A percentile compares a stretch with the other conserved stretches of the same genome.
Conservation (phyloP, 2,329 filamentous ascomycete genomes). For the Cladosporium phlei region DNA sequence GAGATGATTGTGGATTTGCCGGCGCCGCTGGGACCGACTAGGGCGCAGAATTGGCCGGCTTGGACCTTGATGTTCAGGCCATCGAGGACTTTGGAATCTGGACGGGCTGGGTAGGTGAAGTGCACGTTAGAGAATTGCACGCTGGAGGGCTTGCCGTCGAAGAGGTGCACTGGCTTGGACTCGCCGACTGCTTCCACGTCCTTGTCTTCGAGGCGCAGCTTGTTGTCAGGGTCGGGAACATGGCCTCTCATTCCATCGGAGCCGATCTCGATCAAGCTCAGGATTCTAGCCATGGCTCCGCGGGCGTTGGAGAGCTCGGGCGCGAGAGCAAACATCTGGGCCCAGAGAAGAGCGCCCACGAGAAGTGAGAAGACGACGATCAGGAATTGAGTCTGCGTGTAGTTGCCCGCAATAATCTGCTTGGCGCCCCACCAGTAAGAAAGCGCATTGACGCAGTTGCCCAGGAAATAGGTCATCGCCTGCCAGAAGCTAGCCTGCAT, state of each 20-base stretch:
- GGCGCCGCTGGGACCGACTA: constrained; percentile 88
- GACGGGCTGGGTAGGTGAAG: constrained; percentile 43
- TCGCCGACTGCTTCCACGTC: constrained; percentile 9
- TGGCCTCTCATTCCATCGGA: constrained; percentile 2
- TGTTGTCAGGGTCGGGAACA: constrained; percentile 17
- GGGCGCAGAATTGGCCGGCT: constrained; percentile 74
- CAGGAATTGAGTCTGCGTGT: constrained; percentile 64
- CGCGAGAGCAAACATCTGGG: constrained; percentile 69
- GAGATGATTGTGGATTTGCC: constrained; percentile 89
- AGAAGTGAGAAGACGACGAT: constrained; percentile 68
- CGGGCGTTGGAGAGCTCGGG: constrained; percentile 67
- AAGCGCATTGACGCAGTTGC: constrained; percentile 67
- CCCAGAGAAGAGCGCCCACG: constrained; percentile 67
- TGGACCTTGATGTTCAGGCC: constrained; percentile 34
- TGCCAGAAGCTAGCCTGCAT: constrained; percentile 57
- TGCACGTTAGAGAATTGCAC: constrained; percentile 33
- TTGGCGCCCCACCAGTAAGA: constrained; percentile 75
- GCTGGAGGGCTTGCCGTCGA: constrained; percentile 7
- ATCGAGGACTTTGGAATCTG: constrained; percentile 37
- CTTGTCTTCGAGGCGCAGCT: constrained; percentile 17
- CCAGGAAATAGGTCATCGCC: constrained; percentile 55
- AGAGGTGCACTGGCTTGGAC: constrained; percentile 20
- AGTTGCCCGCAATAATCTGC: constrained; percentile 62
- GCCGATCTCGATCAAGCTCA: constrained; percentile 48
- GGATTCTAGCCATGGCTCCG: constrained; percentile 55